Base-by-base conservation (phyloP, 108 stramenopile species). In the Conticribra guillardii region DNA sequence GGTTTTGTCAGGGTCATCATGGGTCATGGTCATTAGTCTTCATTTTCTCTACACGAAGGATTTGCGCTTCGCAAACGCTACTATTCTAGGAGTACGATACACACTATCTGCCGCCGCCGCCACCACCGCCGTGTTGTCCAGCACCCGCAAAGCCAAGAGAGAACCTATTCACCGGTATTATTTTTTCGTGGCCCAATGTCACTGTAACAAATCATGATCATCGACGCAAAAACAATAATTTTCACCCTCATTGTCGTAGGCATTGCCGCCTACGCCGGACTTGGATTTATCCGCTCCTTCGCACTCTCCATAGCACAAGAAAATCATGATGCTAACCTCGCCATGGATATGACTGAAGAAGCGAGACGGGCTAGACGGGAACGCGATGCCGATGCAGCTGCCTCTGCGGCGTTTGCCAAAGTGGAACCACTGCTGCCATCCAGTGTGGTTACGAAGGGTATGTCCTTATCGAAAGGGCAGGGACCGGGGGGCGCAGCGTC, bases 251-350 rank as follows among this genome's bases (percentile, higher is more conserved):
- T 86, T 7, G 53, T 91, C 14, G 77, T 91, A 23, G 76, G 71
- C 16, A 62, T 87, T 17, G 88, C 71, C 2, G 55, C 46, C n/a
- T 75, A 79, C 49, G 71, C 70, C 37, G 92, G 87, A 37, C 72
- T 94, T 16, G 60, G 79, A 41, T 58, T 88, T 0, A 82, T 94
- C 24, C 81, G 92, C 56, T 71, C 74, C 15, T 89, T 94, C 59
- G 89, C 92, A 1, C 60, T 94, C 16, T 70, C 82, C 51, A 94
- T 94, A 66, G 92, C 92, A 11, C 85, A 86, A 74, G 88, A 94
- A 76, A 91, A 91, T 66, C 89, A 91, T 44, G 89, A 89, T 66
- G 92, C 89, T 3, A 81, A 89, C 19, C 62, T 70, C 0, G 88
- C 85, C 2, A 77, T 85, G 68, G 89, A 94, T 56, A 82, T 82